Evolutionary conservation across 202 grass and related monocot genomes (phyloP), one percentile per base, ranked within the genome.

Genomic region (Brachypodium distachyon): DNA sequence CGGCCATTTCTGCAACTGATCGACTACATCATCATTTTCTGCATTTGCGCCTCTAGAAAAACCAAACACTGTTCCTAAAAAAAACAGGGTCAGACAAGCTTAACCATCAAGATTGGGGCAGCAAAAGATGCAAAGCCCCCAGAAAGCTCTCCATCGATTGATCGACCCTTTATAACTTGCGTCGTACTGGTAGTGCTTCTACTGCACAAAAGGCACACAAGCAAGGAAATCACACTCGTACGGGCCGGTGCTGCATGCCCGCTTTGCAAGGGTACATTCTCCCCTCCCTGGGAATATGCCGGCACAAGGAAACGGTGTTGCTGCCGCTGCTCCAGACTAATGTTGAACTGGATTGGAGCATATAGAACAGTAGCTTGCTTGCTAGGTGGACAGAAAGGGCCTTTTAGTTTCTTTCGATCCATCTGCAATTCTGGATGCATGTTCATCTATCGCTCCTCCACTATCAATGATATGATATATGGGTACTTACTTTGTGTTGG

Each of bases 281-380:
- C 71, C 42, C 42, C 12, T 71, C 65, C 73, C 54, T 10, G 32
- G 43, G 81, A 84, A 84, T 84, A 78, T 77, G 82, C 73, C 62
- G 38, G 9, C n/a, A n/a, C n/a, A n/a, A n/a, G 25, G 46, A 17
- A 12, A 25, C 21, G 29, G n/a, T n/a, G n/a, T n/a, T n/a, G n/a
- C n/a, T n/a, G n/a, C n/a, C n/a, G n/a, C n/a, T n/a, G n/a, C n/a
- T n/a, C n/a, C n/a, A n/a, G n/a, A n/a, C n/a, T n/a, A n/a, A n/a
- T n/a, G n/a, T n/a, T n/a, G n/a, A n/a, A n/a, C n/a, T n/a, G n/a
- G n/a, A n/a, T n/a, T n/a, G n/a, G n/a, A n/a, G n/a, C n/a, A n/a
- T n/a, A n/a, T n/a, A n/a, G n/a, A n/a, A n/a, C n/a, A n/a, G n/a
- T n/a, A n/a, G n/a, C n/a, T n/a, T n/a, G 18, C 14, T 60, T 18